Evolutionary conservation across 306 rosid genomes (phyloP), one percentile per base, ranked within the genome.

Genomic region (Casuarina equisetifolia): DNA sequence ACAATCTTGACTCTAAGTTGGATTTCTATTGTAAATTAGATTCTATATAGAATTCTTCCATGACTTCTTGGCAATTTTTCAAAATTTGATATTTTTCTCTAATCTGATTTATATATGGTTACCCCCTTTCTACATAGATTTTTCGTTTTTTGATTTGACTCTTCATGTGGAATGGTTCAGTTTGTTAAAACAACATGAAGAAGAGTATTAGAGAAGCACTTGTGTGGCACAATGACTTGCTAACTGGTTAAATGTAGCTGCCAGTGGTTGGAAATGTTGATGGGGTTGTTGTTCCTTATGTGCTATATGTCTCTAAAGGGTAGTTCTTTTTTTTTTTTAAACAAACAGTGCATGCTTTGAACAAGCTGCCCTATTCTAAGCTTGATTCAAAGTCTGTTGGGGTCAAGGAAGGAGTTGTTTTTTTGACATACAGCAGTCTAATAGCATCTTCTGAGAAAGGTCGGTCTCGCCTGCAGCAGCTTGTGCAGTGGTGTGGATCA

Each of bases 401-500:
- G 81, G 43, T 95, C 80, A 90, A 58, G 89, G 97, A 92, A 82
- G 99, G 99, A 72, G 99, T 95, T 91, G 81, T 95, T 54, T 95
- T 95, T 84, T 86, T 85, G 80, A 95, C 99, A 32, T 95, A 95
- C 85, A 95, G 85, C 83, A 95, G 99, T 82, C 97, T 95, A 75
- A 95, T 95, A 87, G 97, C 99, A 77, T 91, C 96, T 79, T 92
- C 99, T 44, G 98, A 95, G 90, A 91, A 74, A 86, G 99, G 99
- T 58, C 96, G 99, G 75, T 88, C 98, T 81, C 98, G 98, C 75
- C 76, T 92, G 76, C 97, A 85, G 79, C 99, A 95, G 83, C 97
- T 95, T 82, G 96, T 88, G 57, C 98, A 95, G 88, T 95, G 99
- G 99, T 95, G 96, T 77, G 97, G 90, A 78, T 77, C 88, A 76